These are phyloP conservation scores for Penicillium maclennaniae DNA, from an alignment of 495 filamentous ascomycete species.

Conservation along the genomic window DNA sequence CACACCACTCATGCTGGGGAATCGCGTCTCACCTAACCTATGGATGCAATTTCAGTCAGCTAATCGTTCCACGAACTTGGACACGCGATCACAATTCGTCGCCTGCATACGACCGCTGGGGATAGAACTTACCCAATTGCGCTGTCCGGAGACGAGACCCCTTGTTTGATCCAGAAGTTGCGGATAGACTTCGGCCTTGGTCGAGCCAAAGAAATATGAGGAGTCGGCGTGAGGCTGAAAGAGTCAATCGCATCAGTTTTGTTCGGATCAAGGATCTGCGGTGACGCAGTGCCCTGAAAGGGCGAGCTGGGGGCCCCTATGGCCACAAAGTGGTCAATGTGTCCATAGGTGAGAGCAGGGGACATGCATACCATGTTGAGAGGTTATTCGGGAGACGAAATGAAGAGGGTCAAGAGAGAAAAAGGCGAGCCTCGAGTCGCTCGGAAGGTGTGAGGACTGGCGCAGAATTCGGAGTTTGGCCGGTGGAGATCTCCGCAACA, in stretches of 20 bases:
- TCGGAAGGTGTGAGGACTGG: not conserved
- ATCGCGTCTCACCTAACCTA: constrained; percentile 55
- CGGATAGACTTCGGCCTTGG: constrained; percentile 72
- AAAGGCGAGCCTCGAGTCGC: not conserved
- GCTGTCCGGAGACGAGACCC: constrained; percentile 70
- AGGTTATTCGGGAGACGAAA: not conserved
- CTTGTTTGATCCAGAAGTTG: constrained; percentile 69
- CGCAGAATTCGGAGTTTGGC: not conserved
- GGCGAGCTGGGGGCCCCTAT: not conserved
- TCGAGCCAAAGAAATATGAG: constrained; percentile 66
- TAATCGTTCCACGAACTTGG: not conserved
- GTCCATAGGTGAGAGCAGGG: not conserved
- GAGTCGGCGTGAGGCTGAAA: constrained; percentile 81
- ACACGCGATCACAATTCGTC: not conserved
- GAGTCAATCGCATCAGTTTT: constrained; percentile 1
- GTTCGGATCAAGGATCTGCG: not conserved
- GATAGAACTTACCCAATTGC: constrained; percentile 71
- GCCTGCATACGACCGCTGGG: constrained; percentile 1
- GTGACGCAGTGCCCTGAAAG: constrained; percentile 1
- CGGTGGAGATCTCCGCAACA: not conserved
- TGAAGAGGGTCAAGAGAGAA: not conserved
- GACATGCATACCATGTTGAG: not conserved
- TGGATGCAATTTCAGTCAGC: constrained; percentile 10
- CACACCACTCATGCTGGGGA: not conserved
- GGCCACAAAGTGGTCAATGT: not conserved